Percentiles rank a stretch among this genome's conserved stretches.
phyloP scores from a whole-genome alignment of 169 alveolate species.

The Plasmodium ovale region DNA sequence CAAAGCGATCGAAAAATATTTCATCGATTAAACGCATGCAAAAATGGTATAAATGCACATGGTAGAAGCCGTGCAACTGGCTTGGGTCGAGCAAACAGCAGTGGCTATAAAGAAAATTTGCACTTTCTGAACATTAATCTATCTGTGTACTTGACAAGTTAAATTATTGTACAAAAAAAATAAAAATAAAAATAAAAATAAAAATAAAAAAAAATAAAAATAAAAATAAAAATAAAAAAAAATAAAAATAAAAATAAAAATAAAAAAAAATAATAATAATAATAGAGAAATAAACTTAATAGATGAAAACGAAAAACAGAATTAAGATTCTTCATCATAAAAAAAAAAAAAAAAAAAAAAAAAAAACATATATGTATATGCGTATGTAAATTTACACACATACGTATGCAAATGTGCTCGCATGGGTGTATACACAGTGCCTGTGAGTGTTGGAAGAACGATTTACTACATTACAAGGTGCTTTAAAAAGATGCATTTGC shows the following conservation, averaged over 20 bases:
- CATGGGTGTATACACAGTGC: constrained; percentile 1
- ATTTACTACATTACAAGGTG: too few species aligned
- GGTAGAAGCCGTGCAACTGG: too few species aligned
- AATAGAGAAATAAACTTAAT: neutral
- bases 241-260: neutral
- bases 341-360: constrained; percentile 26
- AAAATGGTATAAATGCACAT: too few species aligned
- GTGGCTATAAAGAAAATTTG: too few species aligned
- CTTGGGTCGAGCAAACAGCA: too few species aligned
- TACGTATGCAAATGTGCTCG: neutral
- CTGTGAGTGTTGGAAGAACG: too few species aligned
- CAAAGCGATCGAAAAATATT: too few species aligned
- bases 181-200: constrained; percentile 18
- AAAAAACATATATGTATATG: constrained; percentile 19
- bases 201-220: neutral
- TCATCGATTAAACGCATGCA: too few species aligned
- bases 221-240: neutral
- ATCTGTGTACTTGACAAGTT: too few species aligned
- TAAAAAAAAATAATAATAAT: neutral
- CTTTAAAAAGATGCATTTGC: too few species aligned
- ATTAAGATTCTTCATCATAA: constrained; percentile 18
- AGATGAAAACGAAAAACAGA: neutral
- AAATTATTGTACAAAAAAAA: too few species aligned
- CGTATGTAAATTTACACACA: constrained; percentile 13
- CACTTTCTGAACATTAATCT: too few species aligned